A percentile compares a stretch with the other conserved stretches of the same genome.
Conservation (phyloP, 805 yeast species). For the Ogataea sp. region DNA sequence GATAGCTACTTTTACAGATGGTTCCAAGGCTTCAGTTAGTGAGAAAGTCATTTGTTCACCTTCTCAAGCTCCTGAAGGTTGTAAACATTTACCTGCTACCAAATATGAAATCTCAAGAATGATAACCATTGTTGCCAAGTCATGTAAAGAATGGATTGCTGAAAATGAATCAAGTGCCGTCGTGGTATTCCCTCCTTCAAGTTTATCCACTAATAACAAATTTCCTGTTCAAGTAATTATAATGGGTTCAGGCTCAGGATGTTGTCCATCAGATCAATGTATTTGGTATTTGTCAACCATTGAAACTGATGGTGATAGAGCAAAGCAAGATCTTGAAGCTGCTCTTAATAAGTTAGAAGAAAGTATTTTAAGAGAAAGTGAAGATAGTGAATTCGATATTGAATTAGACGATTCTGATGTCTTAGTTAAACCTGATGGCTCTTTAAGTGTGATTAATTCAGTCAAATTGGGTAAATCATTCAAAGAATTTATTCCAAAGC, state of each 20-base stretch:
- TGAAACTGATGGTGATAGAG: constrained; percentile 54
- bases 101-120: constrained; percentile 61
- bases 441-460: constrained; percentile 60
- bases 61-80: constrained; percentile 44
- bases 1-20: constrained; percentile 68
- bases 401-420: constrained; percentile 46
- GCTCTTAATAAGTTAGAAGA: constrained; percentile 77
- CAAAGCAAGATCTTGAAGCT: constrained; percentile 67
- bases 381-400: constrained; percentile 46
- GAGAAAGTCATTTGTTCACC: constrained; percentile 79
- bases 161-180: constrained; percentile 79
- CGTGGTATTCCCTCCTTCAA: constrained; percentile 86
- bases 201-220: constrained; percentile 57
- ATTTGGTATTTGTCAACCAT: constrained; percentile 85
- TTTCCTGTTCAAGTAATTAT: constrained; percentile 81
- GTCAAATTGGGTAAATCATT: constrained; percentile 81
- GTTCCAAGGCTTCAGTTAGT: constrained; percentile 61
- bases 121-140: constrained; percentile 75
- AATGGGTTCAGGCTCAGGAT: constrained; percentile 81
- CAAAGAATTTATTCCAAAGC: constrained; percentile 77
- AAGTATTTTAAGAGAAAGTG: constrained; percentile 73
- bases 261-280: constrained; percentile 79
- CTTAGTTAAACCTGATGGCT: constrained; percentile 45
- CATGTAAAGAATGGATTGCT: constrained; percentile 87
- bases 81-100: constrained; percentile 34